A percentile compares a stretch with the other conserved stretches of the same genome.
Evolutionary conservation across 768 basidiomycete species (phyloP).

Genomic region (Filobasidium wieringae): DNA sequence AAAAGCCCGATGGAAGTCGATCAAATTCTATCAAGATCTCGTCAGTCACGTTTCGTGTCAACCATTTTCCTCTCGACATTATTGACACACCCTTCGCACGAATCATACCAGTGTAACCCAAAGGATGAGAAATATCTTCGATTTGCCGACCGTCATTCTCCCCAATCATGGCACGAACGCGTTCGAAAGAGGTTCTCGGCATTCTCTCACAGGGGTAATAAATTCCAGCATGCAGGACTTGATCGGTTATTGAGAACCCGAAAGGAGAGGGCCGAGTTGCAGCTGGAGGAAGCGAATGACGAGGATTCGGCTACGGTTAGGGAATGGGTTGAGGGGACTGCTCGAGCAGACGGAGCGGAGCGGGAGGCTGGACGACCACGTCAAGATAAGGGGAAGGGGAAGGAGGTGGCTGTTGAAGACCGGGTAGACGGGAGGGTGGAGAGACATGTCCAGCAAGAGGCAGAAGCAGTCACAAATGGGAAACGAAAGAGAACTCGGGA

Average conservation of each 20-base stretch:
- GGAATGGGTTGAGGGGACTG: background rate
- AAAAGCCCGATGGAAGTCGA: background rate
- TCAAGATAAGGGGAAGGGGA: background rate
- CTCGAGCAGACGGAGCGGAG: background rate
- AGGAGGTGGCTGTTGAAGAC: background rate
- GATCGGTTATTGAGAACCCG: background rate
- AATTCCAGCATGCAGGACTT: background rate
- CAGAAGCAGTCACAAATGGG: too few relatives aligned
- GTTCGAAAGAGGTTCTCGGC: background rate
- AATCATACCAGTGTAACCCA: background rate
- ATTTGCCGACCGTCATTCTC: background rate
- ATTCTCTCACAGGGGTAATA: background rate
- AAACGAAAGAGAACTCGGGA: too few relatives aligned
- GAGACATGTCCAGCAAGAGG: too few relatives aligned
- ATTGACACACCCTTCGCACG: too few relatives aligned
- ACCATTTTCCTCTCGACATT: too few relatives aligned
- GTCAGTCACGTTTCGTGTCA: background rate
- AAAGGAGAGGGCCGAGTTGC: background rate
- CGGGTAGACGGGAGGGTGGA: too few relatives aligned
- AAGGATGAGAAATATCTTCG: background rate
- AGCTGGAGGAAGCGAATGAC: background rate
- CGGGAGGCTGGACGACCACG: too few relatives aligned
- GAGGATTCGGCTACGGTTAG: background rate
- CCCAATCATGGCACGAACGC: slow-evolving; percentile 6
- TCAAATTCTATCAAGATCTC: background rate